These are phyloP conservation scores for Sporormia fimetaria DNA, from an alignment of 495 filamentous ascomycete genomes.

Conservation along the genomic window DNA sequence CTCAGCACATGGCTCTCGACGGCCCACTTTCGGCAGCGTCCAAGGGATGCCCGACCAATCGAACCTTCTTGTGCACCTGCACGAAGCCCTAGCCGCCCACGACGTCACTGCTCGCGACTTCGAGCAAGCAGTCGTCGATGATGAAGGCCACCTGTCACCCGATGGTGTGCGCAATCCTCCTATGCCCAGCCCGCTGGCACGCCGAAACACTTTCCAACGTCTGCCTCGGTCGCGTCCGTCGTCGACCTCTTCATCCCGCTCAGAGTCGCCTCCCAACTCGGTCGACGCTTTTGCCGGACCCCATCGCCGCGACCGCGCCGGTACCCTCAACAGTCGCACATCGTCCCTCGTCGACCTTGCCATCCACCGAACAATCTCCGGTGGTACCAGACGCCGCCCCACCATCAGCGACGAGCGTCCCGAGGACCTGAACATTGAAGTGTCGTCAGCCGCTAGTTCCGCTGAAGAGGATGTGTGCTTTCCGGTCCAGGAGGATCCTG, in stretches of 20 bases:
- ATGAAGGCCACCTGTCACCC: slow-evolving; percentile 44
- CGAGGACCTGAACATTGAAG: slow-evolving; percentile 37
- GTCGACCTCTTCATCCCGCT: slow-evolving; percentile 50
- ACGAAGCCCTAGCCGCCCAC: slow-evolving; percentile 42
- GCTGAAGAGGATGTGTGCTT: slow-evolving; percentile 83
- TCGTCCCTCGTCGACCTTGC: slow-evolving; percentile 48
- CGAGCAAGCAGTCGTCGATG: slow-evolving; percentile 77
- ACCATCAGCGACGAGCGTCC: slow-evolving; percentile 51
- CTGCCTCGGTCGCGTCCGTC: slow-evolving; percentile 40
- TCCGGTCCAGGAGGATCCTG: slow-evolving; percentile 45
- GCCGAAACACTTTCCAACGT: slow-evolving; percentile 31
- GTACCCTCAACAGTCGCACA: slow-evolving; percentile 49
- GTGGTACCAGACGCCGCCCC: slow-evolving; percentile 48
- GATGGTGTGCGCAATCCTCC: slow-evolving; percentile 13
- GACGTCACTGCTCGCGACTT: slow-evolving; percentile 43
- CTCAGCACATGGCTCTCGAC: slow-evolving; percentile 24
- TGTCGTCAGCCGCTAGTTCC: slow-evolving; percentile 33
- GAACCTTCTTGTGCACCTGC: slow-evolving; percentile 39
- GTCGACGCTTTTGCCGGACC: slow-evolving; percentile 92
- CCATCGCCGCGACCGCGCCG: slow-evolving; percentile 54
- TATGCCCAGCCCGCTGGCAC: slow-evolving; percentile 12
- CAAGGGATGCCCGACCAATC: slow-evolving; percentile 26
- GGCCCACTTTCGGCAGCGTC: slow-evolving; percentile 35
- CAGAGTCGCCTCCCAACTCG: slow-evolving; percentile 84
- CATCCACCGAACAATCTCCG: slow-evolving; percentile 61